A percentile compares a stretch with the other conserved stretches of the same genome.
Evolutionary conservation across 1,284 basidiomycete species (phyloP).

Genomic region (Rhodotorula glutinis): DNA sequence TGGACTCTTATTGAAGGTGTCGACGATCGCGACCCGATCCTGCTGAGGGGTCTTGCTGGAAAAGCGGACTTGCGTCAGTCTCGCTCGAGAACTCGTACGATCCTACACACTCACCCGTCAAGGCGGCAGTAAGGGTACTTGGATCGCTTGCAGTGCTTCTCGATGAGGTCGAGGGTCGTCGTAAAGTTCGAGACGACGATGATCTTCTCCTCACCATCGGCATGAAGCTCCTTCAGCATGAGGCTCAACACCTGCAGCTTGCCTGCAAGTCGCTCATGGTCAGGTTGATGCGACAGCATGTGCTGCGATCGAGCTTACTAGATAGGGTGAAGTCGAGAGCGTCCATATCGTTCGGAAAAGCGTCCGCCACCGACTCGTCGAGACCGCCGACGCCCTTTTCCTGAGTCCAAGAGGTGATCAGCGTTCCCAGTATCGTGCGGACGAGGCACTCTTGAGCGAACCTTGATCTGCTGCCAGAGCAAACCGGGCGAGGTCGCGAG

Average conservation of each 20-base stretch:
- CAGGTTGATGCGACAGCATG: conserved; percentile 56
- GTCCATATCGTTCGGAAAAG: conserved; percentile 62
- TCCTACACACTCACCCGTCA: conserved; percentile 59
- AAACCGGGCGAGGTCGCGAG: conserved; percentile 90
- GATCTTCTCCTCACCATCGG: conserved; percentile 85
- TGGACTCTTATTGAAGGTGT: conserved; percentile 71
- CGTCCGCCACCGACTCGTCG: conserved; percentile 58
- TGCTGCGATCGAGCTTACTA: conserved; percentile 3
- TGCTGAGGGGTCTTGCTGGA: conserved; percentile 69
- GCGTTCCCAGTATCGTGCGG: neutral
- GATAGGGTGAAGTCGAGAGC: conserved; percentile 65
- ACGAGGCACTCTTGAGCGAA: conserved; percentile 41
- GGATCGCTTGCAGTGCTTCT: conserved; percentile 74
- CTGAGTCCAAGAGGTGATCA: neutral
- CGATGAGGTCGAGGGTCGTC: conserved; percentile 85
- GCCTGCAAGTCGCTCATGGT: conserved; percentile 67
- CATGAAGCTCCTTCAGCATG: conserved; percentile 62
- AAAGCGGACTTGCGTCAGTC: neutral
- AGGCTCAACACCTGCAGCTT: conserved; percentile 75
- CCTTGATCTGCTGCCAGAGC: conserved; percentile 59
- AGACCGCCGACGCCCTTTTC: conserved; percentile 44
- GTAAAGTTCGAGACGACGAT: conserved; percentile 59
- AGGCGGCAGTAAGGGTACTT: conserved; percentile 77
- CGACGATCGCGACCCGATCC: conserved; percentile 79
- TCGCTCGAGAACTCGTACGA: neutral